phyloP scores from a whole-genome alignment of 164 flowering plant species.

The Chimonanthus praecox region DNA sequence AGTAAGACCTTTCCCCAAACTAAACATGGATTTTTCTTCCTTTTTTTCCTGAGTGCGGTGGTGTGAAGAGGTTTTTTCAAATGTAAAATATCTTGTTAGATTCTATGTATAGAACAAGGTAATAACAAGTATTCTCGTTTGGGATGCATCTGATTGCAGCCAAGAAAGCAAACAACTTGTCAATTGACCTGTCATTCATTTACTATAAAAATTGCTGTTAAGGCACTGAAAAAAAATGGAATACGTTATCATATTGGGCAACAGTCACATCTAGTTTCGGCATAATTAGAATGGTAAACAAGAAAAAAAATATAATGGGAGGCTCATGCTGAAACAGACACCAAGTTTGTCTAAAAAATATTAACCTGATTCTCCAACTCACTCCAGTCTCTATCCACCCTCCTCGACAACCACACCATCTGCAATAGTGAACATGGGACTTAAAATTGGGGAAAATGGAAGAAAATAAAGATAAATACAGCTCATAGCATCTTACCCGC shows the following conservation, averaged over 20 bases:
- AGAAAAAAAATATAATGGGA: not conserved
- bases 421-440: slow-evolving; percentile 24
- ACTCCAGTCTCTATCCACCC: slow-evolving; percentile 2
- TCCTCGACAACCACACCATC: slow-evolving; percentile 59
- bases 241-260: not conserved
- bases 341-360: too few species aligned
- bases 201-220: not conserved
- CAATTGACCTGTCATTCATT: not conserved
- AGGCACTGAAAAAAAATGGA: not conserved
- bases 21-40: too few species aligned
- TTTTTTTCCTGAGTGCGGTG: too few species aligned
- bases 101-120: too few species aligned
- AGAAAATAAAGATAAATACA: not conserved
- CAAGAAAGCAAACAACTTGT: not conserved
- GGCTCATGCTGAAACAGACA: not conserved
- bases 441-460: not conserved
- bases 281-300: too few species aligned
- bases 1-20: too few species aligned
- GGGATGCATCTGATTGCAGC: not conserved
- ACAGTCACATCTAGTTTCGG: not conserved
- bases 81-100: too few species aligned
- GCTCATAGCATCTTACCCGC: slow-evolving; percentile 33
- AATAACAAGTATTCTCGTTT: not conserved
- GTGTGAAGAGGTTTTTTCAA: too few species aligned
- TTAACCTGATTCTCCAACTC: not conserved